Base-by-base conservation (phyloP, 2,329 filamentous ascomycete species). In the Exserohilum turcica region DNA sequence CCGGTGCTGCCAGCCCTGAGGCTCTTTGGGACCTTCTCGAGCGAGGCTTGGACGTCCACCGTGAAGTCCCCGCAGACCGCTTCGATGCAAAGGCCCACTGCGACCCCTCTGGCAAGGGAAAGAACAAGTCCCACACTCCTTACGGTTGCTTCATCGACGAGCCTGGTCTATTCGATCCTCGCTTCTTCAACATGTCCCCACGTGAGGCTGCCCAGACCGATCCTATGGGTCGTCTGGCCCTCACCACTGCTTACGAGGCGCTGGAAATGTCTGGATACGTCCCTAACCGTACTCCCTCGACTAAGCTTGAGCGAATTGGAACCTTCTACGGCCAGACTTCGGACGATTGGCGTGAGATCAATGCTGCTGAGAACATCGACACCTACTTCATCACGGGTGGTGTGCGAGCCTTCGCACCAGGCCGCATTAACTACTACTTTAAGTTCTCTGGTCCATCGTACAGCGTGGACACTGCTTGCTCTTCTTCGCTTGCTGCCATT, bases 101-200 rank as follows among this genome's bases (percentile, higher is more conserved):
- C 57, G 89, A 92, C 65, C 83, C 86, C 5, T 86, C 85, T 5
- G 87, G 88, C 18, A 91, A 91, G 73, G 81, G 78, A 28, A 86
- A 86, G 72, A 92, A 92, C 77, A 91, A 89, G 52, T 89, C 85
- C 48, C 86, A 90, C 73, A 91, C 88, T 1, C 87, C 86, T 3
- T 91, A 86, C 63, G 89, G 89, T 13, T 90, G 88, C 76, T 92
- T 86, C 76, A 83, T 91, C 60, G 85, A 91, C 57, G 83, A 91
- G 56, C 89, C 89, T 0, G 88, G 88, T 49, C 79, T 88, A 42
- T 93, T 93, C 66, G 90, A 93, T 64, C 86, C 88, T n/a, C 81
- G 87, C 1, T 92, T 93, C 76, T 93, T 93, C 82, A 91, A 91
- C 74, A 92, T 93, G 86, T 92, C 89, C 31, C 89, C 89, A 5